Evolutionary conservation across 2,329 filamentous ascomycete genomes (phyloP), one percentile per base, ranked within the genome.

Genomic region (Trichoderma sp.): DNA sequence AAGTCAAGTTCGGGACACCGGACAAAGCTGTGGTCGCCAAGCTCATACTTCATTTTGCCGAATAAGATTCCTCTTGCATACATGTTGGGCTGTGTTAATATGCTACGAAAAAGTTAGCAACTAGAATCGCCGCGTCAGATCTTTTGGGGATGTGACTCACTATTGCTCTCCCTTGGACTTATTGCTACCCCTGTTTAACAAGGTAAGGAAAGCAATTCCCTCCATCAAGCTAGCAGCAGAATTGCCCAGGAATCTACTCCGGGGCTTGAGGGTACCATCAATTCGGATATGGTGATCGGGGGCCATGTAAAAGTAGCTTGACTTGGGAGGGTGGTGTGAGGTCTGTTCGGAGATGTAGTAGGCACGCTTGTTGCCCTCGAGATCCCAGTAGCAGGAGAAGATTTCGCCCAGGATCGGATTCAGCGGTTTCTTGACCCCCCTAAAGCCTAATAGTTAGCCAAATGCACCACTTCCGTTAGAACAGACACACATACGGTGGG

Each of bases 1-100:
- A 99, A 86, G 71, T 94, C 91, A 20, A 94, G 88, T 80, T 98
- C 95, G 0, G 95, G 94, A 80, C 96, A 98, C 75, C 91, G 89
- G 23, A 99, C 93, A 77, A 94, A 93, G 80, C 95, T 97, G 84
- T 97, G 95, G 80, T 98, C 95, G 74, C 95, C 96, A 8, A 99
- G 89, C 84, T 99, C 96, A 82, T 98, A 99, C 82, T 98, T 98
- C 96, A 99, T 98, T 82, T 98, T 98, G 62, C 96, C 96, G 78
- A 99, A 98, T 9, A 99, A 86, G 73, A 99, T 98, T 43, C 96
- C 95, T 73, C 96, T 90, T 26, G 95, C 96, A 81, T 99, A 99
- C 94, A 99, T 99, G 84, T 99, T 99, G 20, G 96, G 96, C 79
- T 99, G 96, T 5, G 96, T 98, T 67, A 98, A 83, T 78, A 97